phyloP scores from a whole-genome alignment of 495 filamentous ascomycete species.

The Talaromyces proteolyticus region DNA sequence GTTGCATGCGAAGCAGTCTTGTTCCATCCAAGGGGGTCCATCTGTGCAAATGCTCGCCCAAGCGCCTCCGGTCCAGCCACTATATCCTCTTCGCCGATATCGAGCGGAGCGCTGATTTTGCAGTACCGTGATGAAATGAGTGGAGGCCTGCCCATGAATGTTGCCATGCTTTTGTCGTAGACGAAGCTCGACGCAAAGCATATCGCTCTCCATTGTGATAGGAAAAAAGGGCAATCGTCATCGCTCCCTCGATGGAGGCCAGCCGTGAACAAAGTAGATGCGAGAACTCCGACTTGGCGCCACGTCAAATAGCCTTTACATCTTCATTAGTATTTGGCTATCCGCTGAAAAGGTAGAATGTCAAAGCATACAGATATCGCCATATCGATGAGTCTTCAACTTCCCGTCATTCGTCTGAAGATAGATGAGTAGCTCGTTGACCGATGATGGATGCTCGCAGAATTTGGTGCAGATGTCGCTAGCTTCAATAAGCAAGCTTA shows the following conservation, averaged over 20 bases:
- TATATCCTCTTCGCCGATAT: slow-evolving; percentile 45
- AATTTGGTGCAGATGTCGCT: slow-evolving; percentile 38
- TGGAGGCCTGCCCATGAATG: slow-evolving; percentile 52
- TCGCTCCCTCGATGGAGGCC: slow-evolving; percentile 51
- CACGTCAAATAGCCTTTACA: slow-evolving; percentile 42
- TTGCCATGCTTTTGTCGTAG: slow-evolving; percentile 43
- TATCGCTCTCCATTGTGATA: slow-evolving; percentile 40
- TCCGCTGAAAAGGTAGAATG: background rate
- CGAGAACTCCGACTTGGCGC: slow-evolving; percentile 44
- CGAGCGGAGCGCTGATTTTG: slow-evolving; percentile 48
- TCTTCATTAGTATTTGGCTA: background rate
- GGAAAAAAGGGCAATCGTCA: slow-evolving; percentile 43
- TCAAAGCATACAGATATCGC: slow-evolving; percentile 46
- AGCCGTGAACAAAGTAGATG: slow-evolving; percentile 45
- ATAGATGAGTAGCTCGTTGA: slow-evolving; percentile 42
- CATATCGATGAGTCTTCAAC: slow-evolving; percentile 37
- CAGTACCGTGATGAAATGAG: slow-evolving; percentile 48
- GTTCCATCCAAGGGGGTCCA: slow-evolving; percentile 51
- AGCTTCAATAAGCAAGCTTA: slow-evolving; percentile 30
- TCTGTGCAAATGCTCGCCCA: slow-evolving; percentile 26
- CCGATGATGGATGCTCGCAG: slow-evolving; percentile 36
- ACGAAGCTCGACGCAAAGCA: slow-evolving; percentile 45
- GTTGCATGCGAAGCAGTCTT: slow-evolving; percentile 23
- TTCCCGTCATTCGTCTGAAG: slow-evolving; percentile 36
- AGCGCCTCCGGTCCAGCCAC: slow-evolving; percentile 40